Percentiles rank a stretch among this genome's conserved stretches.
These are phyloP conservation scores for Emmonsiellopsis sp. DNA, from an alignment of 2,329 filamentous ascomycete species.

Conservation along the genomic window DNA sequence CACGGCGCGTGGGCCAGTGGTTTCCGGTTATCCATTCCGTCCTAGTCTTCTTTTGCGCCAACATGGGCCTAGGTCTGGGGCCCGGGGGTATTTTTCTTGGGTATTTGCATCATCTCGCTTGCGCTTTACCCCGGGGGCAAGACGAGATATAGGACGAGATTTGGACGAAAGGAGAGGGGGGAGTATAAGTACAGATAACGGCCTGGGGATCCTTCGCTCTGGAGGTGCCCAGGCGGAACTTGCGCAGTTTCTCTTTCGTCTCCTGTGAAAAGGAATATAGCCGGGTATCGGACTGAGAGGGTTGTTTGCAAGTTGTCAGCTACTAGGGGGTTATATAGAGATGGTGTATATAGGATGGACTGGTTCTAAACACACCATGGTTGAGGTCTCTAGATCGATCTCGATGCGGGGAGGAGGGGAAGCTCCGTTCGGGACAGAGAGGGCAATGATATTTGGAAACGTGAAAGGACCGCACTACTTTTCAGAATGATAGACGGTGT, in stretches of 20 bases:
- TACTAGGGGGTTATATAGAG: not conserved
- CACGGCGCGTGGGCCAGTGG: constrained; percentile 10
- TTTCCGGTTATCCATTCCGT: constrained; percentile 2
- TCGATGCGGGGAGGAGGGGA: too few relatives aligned
- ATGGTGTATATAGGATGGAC: too few relatives aligned
- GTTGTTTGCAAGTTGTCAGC: not conserved
- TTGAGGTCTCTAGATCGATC: too few relatives aligned
- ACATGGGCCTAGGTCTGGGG: not conserved
- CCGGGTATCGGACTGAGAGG: constrained; percentile 65
- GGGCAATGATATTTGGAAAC: too few relatives aligned
- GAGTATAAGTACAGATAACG: constrained; percentile 69
- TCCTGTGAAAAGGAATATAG: constrained; percentile 89
- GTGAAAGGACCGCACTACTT: too few relatives aligned
- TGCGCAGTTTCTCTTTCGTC: constrained; percentile 81
- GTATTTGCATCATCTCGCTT: too few relatives aligned
- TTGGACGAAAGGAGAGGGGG: constrained; percentile 4
- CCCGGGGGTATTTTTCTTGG: not conserved
- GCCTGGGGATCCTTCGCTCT: constrained; percentile 79
- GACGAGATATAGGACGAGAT: too few relatives aligned
- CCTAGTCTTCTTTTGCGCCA: not conserved
- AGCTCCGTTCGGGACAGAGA: too few relatives aligned
- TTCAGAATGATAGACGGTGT: too few relatives aligned
- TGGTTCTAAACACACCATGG: too few relatives aligned
- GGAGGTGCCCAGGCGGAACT: constrained; percentile 88
- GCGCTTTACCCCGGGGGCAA: too few relatives aligned